These are phyloP conservation scores for Corynascus novoguineensis DNA, from an alignment of 495 filamentous ascomycete species.

Conservation along the genomic window DNA sequence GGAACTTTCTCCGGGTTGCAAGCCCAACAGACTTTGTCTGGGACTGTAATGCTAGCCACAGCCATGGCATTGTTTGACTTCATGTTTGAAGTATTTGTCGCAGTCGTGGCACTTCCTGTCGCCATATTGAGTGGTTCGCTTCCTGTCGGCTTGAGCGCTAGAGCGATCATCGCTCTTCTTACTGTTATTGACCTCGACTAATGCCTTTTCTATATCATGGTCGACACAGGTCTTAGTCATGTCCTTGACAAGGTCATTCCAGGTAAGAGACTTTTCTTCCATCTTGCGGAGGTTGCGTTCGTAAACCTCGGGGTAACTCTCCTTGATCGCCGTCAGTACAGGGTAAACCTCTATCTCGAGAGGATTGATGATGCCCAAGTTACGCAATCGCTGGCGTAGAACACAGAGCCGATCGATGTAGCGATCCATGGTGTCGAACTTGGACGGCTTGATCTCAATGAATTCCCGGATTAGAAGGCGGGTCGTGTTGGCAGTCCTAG, in stretches of 20 bases:
- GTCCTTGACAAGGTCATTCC: not conserved
- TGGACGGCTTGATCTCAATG: not conserved
- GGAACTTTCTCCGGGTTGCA: not conserved
- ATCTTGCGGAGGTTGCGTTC: not conserved
- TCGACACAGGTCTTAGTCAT: not conserved
- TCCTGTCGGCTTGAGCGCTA: not conserved
- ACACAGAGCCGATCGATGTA: not conserved
- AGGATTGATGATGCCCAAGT: not conserved
- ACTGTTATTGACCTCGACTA: not conserved
- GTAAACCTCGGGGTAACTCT: not conserved
- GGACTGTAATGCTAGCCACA: not conserved
- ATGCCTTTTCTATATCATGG: not conserved
- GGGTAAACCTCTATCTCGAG: not conserved
- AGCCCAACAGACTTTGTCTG: not conserved
- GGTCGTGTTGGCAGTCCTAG: not conserved
- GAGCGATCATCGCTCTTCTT: not conserved
- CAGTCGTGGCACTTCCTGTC: too few relatives aligned
- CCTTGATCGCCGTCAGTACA: not conserved
- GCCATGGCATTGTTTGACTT: not conserved
- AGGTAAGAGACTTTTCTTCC: not conserved
- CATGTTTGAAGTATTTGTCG: not conserved
- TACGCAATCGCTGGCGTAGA: not conserved
- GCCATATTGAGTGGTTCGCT: too few relatives aligned
- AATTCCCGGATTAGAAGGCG: not conserved
- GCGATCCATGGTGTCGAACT: not conserved